phyloP scores from a whole-genome alignment of 2,329 filamentous ascomycete species.

The Eutypa lata region DNA sequence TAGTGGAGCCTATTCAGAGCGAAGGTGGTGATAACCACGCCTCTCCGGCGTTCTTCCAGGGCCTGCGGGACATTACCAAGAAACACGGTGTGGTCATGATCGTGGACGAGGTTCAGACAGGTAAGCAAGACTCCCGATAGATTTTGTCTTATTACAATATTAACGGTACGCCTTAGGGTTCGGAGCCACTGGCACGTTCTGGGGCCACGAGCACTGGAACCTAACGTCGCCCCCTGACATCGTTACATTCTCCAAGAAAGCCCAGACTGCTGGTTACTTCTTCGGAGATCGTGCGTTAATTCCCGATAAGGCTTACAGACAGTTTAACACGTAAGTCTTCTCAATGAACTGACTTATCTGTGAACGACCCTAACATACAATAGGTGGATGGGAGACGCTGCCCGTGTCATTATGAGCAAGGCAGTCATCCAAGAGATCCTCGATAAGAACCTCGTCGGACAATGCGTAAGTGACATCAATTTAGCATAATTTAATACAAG shows the following conservation, averaged over 20 bases:
- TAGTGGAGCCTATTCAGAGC: conserved; percentile 89
- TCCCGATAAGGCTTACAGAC: conserved; percentile 89
- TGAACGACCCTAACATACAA: too few relatives aligned
- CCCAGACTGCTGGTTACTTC: conserved; percentile 90
- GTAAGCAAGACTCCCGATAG: too few relatives aligned
- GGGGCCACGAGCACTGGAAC: conserved; percentile 95
- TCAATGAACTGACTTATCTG: too few relatives aligned
- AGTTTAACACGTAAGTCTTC: conserved; percentile 98
- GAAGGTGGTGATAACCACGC: conserved; percentile 96
- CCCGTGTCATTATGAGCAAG: too few relatives aligned
- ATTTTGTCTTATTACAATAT: too few relatives aligned
- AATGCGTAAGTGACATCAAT: conserved; percentile 71
- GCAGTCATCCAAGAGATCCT: conserved; percentile 85
- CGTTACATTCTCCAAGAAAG: conserved; percentile 95
- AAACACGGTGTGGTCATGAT: conserved; percentile 80
- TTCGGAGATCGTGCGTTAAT: conserved; percentile 75
- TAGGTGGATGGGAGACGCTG: conserved; percentile 95
- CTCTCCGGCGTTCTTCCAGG: conserved; percentile 80
- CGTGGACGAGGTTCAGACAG: conserved; percentile 92
- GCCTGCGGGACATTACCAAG: conserved; percentile 74
- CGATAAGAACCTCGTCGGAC: conserved; percentile 71
- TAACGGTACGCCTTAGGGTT: too few relatives aligned
- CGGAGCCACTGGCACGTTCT: conserved; percentile 90
- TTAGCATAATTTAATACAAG: too few relatives aligned
- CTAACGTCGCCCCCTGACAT: conserved; percentile 79